phyloP scores from a whole-genome alignment of 2,329 filamentous ascomycete genomes.

The Cladosporium sp. region DNA sequence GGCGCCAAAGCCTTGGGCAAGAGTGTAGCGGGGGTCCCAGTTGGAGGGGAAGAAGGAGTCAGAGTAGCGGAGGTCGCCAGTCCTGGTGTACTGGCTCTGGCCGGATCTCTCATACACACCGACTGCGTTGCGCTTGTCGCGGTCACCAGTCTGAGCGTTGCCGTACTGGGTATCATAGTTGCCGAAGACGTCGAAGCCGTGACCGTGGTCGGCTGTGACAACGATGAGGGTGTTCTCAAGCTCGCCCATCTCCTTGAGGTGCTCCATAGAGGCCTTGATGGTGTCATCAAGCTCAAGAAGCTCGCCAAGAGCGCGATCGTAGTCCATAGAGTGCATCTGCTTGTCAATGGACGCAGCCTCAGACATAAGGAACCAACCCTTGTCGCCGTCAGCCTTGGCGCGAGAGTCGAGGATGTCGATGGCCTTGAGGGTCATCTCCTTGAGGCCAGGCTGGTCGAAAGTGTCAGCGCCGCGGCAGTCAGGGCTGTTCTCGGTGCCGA shows the following conservation, averaged over 20 bases:
- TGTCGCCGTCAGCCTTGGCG: slow-evolving; percentile 49
- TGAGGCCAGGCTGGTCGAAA: slow-evolving; percentile 73
- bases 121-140: slow-evolving; percentile 70
- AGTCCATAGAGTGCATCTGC: slow-evolving; percentile 82
- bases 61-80: slow-evolving; percentile 58
- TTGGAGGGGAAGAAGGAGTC: slow-evolving; percentile 74
- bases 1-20: slow-evolving; percentile 68
- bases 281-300: slow-evolving; percentile 84
- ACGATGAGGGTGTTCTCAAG: slow-evolving; percentile 74
- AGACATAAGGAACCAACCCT: slow-evolving; percentile 84
- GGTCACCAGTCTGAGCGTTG: slow-evolving; percentile 58
- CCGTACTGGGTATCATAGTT: slow-evolving; percentile 77
- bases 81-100: slow-evolving; percentile 68
- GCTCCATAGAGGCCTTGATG: slow-evolving; percentile 66
- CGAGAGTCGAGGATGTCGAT: slow-evolving; percentile 68
- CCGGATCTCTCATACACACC: slow-evolving; percentile 71
- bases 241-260: slow-evolving; percentile 61
- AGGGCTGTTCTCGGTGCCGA: slow-evolving; percentile 63
- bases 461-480: slow-evolving; percentile 61
- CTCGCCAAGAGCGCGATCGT: slow-evolving; percentile 79
- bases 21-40: slow-evolving; percentile 80
- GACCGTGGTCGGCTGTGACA: slow-evolving; percentile 83
- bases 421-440: slow-evolving; percentile 86
- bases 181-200: slow-evolving; percentile 84
- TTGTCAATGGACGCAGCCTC: slow-evolving; percentile 85